Base-by-base conservation (phyloP, 805 yeast genomes). In the Clavispora santaluciae region DNA sequence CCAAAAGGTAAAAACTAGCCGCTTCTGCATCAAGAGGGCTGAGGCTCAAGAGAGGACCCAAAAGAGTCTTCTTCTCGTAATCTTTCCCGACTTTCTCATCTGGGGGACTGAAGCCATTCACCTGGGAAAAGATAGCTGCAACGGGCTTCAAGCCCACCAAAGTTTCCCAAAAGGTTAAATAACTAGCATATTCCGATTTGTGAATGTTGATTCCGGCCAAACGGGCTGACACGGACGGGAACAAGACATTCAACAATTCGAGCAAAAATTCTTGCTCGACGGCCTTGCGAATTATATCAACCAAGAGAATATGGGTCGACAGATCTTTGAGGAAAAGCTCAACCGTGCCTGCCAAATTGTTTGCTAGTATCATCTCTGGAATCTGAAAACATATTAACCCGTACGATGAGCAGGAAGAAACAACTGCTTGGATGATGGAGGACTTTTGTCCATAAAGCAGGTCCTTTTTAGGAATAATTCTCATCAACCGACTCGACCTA, bases 31-130 rank as follows among this genome's bases (percentile, higher is more conserved):
- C 72, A 35, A 89, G 63, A 0, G 96, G 95, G 0, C 95, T 86
- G 17, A 88, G 62, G 42, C 81, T 70, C 40, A 87, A 73, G 22
- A 88, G 68, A 6, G 95, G 84, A 2, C 97, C 98, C 40, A 91
- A 63, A 13, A 86, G 60, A 0, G 95, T 78, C 18, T 70, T 67
- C 12, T 65, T 64, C 54, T 86, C 95, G 53, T 75, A 75, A 35
- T 73, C 71, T 13, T 73, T 61, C 1, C 83, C 78, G 9, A 73
- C 63, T 4, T 50, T 39, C 11, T 59, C 48, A 37, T 68, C 61
- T 6, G 70, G 69, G 1, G 72, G 65, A 7, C 76, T 69, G 55
- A 83, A 82, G 1, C 72, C 72, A 36, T 78, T 76, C 30, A 81
- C 64, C 48, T 76, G 66, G 2, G 87, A 71, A 46, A 88, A 73